A percentile compares a stretch with the other conserved stretches of the same genome.
Conservation (phyloP, 352 stramenopile species). For the Thraustochytrium sp. region DNA sequence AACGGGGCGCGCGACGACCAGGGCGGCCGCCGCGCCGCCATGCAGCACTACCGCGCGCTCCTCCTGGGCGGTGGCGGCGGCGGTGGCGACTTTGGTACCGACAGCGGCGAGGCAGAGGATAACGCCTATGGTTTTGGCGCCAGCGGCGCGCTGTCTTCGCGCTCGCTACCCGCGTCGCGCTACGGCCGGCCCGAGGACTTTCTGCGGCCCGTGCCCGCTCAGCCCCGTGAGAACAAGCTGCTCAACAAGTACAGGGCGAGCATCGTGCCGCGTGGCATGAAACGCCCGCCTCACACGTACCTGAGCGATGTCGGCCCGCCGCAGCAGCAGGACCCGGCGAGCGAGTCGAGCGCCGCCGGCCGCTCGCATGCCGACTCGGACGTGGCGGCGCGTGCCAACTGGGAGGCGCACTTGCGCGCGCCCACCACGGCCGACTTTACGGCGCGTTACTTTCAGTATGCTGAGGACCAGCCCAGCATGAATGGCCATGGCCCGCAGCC, state of each 20-base stretch:
- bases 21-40: not conserved
- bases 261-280: slow-evolving; percentile 34
- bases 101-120: not conserved
- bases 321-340: not conserved
- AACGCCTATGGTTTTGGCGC: not conserved
- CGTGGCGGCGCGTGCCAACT: not conserved
- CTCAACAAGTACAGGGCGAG: slow-evolving; percentile 38
- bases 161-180: not conserved
- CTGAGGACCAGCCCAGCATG: not conserved
- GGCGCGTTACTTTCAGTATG: slow-evolving; percentile 38
- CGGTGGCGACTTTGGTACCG: not conserved
- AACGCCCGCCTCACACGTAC: slow-evolving; percentile 22
- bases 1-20: not conserved
- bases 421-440: not conserved
- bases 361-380: not conserved
- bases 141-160: not conserved
- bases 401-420: not conserved
- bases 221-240: not conserved
- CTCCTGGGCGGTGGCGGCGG: not conserved
- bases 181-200: not conserved
- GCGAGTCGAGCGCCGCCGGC: too few species aligned
- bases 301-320: not conserved
- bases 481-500: not conserved
- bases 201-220: not conserved
- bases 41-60: not conserved